Base-by-base conservation (phyloP, 2,329 filamentous ascomycete genomes). In the Macrophomina tecta region DNA sequence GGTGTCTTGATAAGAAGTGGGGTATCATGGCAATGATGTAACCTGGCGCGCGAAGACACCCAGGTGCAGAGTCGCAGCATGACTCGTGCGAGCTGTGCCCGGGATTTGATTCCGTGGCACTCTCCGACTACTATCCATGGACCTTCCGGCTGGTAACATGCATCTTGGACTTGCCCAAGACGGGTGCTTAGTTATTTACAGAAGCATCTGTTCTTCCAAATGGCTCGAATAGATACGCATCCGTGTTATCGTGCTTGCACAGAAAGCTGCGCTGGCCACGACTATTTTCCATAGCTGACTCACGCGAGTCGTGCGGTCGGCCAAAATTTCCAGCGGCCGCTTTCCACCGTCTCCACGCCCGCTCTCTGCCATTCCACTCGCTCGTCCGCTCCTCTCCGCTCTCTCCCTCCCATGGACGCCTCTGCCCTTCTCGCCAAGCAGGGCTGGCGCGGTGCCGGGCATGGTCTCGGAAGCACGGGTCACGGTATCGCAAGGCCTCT, bases 371-470 rank as follows among this genome's bases (percentile, higher is more conserved):
- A 16, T 51, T 7, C 45, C 45, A 36, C 55, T 28, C 34, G 18
- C 23, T 61, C 23, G 6, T n/a, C 48, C 61, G n/a, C 23, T 34
- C 9, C 32, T 52, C 7, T 16, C 34, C 18, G 18, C 18, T 6
- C 45, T 14, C 45, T 60, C 45, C n/a, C 53, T 9, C 8, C 48
- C 36, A 97, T 98, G 94, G 87, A 98, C 79, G 91, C 94, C 65
- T 86, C 91, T 77, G 90, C 90, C 73, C 90, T 95, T 73, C 89
- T 98, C 72, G 89, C 89, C 71, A 87, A 89, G 72, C 93, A 97
- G 79, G 94, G 94, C 77, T 98, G 94, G 94, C 89, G 90, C 68
- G 94, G 94, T 71, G 87, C 89, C 45, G 94, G 94, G 70, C 92
- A 97, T 79, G 92, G 93, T 1, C 89, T 98, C 32, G 93, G 97